A percentile compares a stretch with the other conserved stretches of the same genome.
Evolutionary conservation across 2,329 filamentous ascomycete genomes (phyloP).

Genomic region (Fusarium pseudograminearum): DNA sequence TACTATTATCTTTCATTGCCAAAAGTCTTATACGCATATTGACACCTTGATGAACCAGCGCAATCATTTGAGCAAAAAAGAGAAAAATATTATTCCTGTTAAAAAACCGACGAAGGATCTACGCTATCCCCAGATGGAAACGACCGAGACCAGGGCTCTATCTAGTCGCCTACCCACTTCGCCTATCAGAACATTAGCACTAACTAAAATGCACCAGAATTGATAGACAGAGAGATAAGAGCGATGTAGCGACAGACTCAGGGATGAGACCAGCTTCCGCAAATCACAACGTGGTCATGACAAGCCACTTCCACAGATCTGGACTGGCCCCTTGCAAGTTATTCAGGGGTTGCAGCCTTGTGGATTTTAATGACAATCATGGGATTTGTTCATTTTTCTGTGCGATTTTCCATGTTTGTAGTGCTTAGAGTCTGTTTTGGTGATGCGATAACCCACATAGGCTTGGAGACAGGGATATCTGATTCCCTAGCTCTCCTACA

Average conservation of each 20-base stretch:
- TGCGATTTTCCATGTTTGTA: background rate
- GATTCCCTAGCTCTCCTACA: background rate
- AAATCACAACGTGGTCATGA: background rate
- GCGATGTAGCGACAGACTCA: rapidly evolving
- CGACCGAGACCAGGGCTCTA: background rate
- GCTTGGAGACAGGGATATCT: background rate
- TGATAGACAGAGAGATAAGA: rapidly evolving
- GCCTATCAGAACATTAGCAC: background rate
- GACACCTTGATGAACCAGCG: rapidly evolving
- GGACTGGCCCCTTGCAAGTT: background rate
- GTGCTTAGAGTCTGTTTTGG: background rate
- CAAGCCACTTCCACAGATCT: background rate
- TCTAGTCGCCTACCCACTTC: background rate
- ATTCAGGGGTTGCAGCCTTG: constrained; percentile 5
- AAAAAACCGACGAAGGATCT: constrained; percentile 1
- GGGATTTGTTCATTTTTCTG: background rate
- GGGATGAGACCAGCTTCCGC: background rate
- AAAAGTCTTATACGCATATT: rapidly evolving
- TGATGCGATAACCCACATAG: background rate
- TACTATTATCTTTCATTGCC: rapidly evolving
- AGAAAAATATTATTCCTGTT: background rate
- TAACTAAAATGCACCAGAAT: background rate
- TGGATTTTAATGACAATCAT: background rate
- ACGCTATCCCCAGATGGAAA: constrained; percentile 5
- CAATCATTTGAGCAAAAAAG: background rate